Conservation (phyloP, 805 yeast genomes). For the Saturnispora besseyi region DNA sequence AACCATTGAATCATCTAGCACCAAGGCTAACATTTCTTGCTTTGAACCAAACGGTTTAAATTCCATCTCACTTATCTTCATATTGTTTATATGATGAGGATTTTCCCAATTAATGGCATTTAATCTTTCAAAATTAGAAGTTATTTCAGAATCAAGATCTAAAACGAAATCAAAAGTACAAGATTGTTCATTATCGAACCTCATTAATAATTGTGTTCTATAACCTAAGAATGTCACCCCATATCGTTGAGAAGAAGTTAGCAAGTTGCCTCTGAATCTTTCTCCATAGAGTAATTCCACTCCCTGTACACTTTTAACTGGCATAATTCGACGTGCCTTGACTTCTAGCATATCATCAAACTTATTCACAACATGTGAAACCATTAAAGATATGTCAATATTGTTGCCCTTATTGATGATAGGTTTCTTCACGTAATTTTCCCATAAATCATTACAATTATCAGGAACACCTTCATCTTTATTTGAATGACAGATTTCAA, state of each 20-base stretch:
- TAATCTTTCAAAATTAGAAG: background rate
- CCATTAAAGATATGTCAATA: background rate
- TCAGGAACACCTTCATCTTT: constrained; percentile 5
- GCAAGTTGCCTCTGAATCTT: constrained; percentile 16
- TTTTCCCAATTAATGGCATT: constrained; percentile 1
- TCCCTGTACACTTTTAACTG: background rate
- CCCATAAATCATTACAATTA: constrained; percentile 4
- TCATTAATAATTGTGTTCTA: constrained; percentile 6
- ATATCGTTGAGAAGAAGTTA: constrained; percentile 11
- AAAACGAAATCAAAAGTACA: constrained; percentile 13
- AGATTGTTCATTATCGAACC: constrained; percentile 12
- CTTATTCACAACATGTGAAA: background rate
- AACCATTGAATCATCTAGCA: constrained; percentile 48
- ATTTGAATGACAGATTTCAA: background rate
- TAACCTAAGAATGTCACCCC: constrained; percentile 8
- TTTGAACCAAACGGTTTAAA: constrained; percentile 1
- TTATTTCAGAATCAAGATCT: constrained; percentile 18
- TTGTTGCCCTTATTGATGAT: background rate
- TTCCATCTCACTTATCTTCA: background rate
- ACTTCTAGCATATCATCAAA: constrained; percentile 3
- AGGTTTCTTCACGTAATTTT: background rate
- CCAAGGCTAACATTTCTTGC: constrained; percentile 37
- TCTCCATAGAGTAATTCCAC: constrained; percentile 13
- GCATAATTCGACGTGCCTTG: background rate
- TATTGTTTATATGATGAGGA: constrained; percentile 7